phyloP scores from a whole-genome alignment of 1,284 basidiomycete genomes.

The Apiotrichum veenhuisii region DNA sequence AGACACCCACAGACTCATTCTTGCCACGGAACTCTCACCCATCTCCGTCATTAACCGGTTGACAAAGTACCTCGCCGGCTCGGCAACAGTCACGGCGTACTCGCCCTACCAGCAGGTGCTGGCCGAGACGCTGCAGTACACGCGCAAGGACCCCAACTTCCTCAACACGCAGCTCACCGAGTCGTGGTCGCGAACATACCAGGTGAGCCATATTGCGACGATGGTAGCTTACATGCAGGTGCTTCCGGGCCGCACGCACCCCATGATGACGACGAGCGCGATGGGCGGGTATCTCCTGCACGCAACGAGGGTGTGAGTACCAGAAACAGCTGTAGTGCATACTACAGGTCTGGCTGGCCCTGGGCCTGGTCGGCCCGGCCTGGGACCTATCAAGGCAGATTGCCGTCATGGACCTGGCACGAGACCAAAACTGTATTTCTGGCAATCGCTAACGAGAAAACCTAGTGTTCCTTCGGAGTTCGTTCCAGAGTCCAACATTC shows the following conservation, averaged over 20 bases:
- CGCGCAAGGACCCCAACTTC: slow-evolving; percentile 65
- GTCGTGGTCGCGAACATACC: slow-evolving; percentile 85
- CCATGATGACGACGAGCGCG: slow-evolving; percentile 85
- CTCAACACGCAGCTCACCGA: slow-evolving; percentile 80
- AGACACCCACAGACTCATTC: slow-evolving; percentile 63
- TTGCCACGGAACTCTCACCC: slow-evolving; percentile 83
- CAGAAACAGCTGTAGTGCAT: too few relatives aligned
- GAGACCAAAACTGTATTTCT: not conserved
- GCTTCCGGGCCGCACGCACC: slow-evolving; percentile 91
- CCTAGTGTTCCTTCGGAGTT: slow-evolving; percentile 30
- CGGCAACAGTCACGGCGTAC: slow-evolving; percentile 79
- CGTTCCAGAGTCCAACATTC: slow-evolving; percentile 29
- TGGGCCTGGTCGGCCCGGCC: too few relatives aligned
- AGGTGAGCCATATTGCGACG: slow-evolving; percentile 51
- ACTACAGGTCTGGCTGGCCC: too few relatives aligned
- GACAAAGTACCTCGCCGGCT: slow-evolving; percentile 74
- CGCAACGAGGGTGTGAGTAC: slow-evolving; percentile 73
- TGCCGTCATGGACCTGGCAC: not conserved
- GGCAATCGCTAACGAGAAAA: too few relatives aligned
- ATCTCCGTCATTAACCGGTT: slow-evolving; percentile 74
- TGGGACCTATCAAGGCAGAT: too few relatives aligned
- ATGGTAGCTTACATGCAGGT: slow-evolving; percentile 52
- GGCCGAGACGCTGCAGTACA: slow-evolving; percentile 67
- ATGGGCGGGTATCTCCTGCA: slow-evolving; percentile 85
- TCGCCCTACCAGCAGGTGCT: slow-evolving; percentile 78